A percentile compares a stretch with the other conserved stretches of the same genome.
phyloP scores from a whole-genome alignment of 768 basidiomycete species.

The Hericium alpestre region DNA sequence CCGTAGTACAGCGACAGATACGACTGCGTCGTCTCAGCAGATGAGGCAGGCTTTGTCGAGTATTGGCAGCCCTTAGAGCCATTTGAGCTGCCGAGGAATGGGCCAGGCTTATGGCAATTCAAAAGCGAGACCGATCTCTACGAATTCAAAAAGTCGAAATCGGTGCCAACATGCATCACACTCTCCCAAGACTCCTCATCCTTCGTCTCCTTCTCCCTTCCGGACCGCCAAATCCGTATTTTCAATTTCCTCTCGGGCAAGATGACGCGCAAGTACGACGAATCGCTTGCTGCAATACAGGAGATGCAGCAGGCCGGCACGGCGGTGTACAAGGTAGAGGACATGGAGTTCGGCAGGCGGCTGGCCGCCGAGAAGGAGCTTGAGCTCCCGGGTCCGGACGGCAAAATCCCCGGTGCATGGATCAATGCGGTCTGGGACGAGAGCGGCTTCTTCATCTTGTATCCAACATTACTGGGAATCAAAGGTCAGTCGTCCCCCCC shows the following conservation, averaged over 20 bases:
- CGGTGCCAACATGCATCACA: constrained; percentile 83
- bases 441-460: constrained; percentile 87
- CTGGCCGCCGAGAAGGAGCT: constrained; percentile 87
- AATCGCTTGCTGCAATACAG: constrained; percentile 83
- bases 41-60: constrained; percentile 90
- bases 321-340: constrained; percentile 82
- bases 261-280: constrained; percentile 87
- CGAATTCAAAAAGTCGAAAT: constrained; percentile 98
- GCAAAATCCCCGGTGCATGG: constrained; percentile 62
- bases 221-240: constrained; percentile 87
- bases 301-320: constrained; percentile 99
- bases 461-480: constrained; percentile 87
- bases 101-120: constrained; percentile 76
- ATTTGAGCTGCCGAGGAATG: constrained; percentile 70
- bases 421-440: constrained; percentile 97
- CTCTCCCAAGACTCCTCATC: constrained; percentile 83
- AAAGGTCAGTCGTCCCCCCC: constrained; percentile 50
- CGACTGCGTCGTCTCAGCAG: constrained; percentile 87
- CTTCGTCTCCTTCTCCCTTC: constrained; percentile 88
- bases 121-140: constrained; percentile 91
- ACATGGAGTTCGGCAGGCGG: constrained; percentile 99
- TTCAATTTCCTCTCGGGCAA: constrained; percentile 90
- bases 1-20: constrained; percentile 80
- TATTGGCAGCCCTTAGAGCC: constrained; percentile 92
- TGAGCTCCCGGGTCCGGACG: constrained; percentile 71